Evolutionary conservation across 2,329 filamentous ascomycete species (phyloP).

Genomic region (Pyrenophora seminiperda): DNA sequence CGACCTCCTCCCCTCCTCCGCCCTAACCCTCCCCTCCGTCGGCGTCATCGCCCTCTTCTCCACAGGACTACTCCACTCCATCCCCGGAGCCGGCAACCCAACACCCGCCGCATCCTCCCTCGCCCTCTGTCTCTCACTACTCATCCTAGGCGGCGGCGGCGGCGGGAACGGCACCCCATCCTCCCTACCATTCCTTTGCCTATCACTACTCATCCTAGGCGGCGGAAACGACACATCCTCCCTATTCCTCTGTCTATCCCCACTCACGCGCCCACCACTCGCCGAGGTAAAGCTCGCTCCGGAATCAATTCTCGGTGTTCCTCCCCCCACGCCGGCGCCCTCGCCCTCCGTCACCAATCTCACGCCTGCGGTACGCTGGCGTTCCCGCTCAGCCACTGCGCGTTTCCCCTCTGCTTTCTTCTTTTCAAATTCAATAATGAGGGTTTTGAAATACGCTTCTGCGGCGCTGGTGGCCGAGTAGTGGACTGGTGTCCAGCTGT

Average conservation of each 20-base stretch:
- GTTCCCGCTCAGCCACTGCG: conserved; percentile 37
- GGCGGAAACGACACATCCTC: not conserved
- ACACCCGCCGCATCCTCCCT: conserved; percentile 44
- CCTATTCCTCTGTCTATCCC: conserved; percentile 18
- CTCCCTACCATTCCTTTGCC: conserved; percentile 16
- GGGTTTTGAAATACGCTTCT: conserved; percentile 79
- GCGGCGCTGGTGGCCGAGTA: conserved; percentile 83
- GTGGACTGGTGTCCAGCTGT: conserved; percentile 81
- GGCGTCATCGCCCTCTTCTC: conserved; percentile 49
- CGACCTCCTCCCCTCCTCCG: conserved; percentile 37
- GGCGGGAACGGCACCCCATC: too few relatives aligned
- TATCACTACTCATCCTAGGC: conserved; percentile 9
- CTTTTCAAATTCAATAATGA: conserved; percentile 74
- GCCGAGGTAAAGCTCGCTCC: too few relatives aligned
- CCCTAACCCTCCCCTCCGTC: conserved; percentile 39
- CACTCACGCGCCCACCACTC: not conserved
- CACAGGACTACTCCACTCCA: conserved; percentile 49
- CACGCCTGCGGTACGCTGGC: conserved; percentile 39
- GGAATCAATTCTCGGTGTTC: not conserved
- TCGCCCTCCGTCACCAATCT: conserved; percentile 10
- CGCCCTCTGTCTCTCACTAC: conserved; percentile 25
- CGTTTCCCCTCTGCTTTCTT: conserved; percentile 55
- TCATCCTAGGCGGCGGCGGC: not conserved
- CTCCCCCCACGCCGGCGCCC: conserved; percentile 4
- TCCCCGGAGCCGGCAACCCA: conserved; percentile 37